A percentile compares a stretch with the other conserved stretches of the same genome.
Conservation (phyloP, 371 early-diverging fungal genomes). For the Zopfochytrium polystomum region DNA sequence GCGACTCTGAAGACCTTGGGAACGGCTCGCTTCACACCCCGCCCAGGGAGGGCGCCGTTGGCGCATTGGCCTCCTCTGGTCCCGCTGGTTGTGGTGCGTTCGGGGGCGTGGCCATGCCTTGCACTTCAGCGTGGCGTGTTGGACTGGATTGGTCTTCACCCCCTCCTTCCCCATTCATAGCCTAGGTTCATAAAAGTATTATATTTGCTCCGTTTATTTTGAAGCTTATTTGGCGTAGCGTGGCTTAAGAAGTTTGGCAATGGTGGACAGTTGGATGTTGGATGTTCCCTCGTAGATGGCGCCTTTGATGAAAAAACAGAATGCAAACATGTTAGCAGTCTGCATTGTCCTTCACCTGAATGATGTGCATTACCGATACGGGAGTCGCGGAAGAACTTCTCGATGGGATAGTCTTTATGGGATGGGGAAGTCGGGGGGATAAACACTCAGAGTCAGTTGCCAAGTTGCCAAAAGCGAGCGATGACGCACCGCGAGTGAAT, state of each 20-base stretch:
- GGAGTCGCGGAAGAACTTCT: conserved; percentile 95
- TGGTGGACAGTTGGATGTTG: conserved; percentile 96
- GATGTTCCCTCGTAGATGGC: conserved; percentile 73
- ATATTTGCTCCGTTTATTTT: not conserved
- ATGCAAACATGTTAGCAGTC: not conserved
- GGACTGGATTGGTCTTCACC: too few relatives aligned
- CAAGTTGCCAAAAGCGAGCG: too few relatives aligned
- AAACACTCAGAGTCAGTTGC: conserved; percentile 26
- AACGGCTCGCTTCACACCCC: too few relatives aligned
- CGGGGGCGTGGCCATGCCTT: too few relatives aligned
- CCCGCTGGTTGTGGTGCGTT: too few relatives aligned
- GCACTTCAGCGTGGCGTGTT: too few relatives aligned
- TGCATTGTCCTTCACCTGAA: not conserved
- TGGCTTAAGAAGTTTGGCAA: conserved; percentile 78
- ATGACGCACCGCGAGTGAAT: conserved; percentile 80
- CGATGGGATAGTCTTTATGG: conserved; percentile 53
- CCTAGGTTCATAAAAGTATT: too few relatives aligned
- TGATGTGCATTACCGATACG: conserved; percentile 73
- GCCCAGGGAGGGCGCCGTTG: too few relatives aligned
- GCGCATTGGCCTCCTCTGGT: too few relatives aligned
- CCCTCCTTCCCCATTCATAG: too few relatives aligned
- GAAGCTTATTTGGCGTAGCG: conserved; percentile 16
- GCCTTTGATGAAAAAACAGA: conserved; percentile 46
- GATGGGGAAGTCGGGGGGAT: conserved; percentile 39
- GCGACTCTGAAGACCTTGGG: too few relatives aligned